Base-by-base conservation (phyloP, 306 rosid species). In the Medicago lupulina region DNA sequence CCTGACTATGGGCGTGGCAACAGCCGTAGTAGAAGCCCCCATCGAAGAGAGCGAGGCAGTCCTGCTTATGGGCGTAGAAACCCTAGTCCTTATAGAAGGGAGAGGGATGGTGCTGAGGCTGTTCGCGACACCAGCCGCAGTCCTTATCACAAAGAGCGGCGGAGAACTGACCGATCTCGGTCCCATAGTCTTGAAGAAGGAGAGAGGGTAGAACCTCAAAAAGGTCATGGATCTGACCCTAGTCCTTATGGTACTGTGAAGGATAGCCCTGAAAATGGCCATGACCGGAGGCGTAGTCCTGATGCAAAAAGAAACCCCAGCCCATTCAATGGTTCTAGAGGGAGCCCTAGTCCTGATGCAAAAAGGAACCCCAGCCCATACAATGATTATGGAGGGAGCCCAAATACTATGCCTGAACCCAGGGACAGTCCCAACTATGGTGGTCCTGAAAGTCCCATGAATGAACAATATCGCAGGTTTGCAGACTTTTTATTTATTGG, bases 1-100 rank as follows among this genome's bases (percentile, higher is more conserved):
- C 96, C 92, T 70, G 98, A 89, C 73, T 89, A 90, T 76, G 97
- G 99, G 7, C 89, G 84, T 72, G 97, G 90, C n/a, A 86, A 89
- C 64, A 85, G 84, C 70, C 85, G 80, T 47, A 84, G 96, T 67
- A 80, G 89, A 57, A 92, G 92, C 71, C 92, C 97, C 62, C 83
- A 47, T 21, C 81, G 78, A 58, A 87, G 87, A 53, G 92, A 84
- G 63, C 79, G 88, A 79, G 88, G 59, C 7, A 89, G 96, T 76
- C 86, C 92, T 36, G 95, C 81, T 19, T 88, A 89, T 79, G 93
- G 81, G 54, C 87, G 85, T 19, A 82, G 88, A 71, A 90, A 79
- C 70, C 75, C 76, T 74, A 90, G 91, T 40, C 93, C 96, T 71
- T 87, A 90, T 44, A 36, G 83, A 77, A 87, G 96, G 74, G 93